Conservation (phyloP, 306 rosid genomes). For the Lathyrus tuberosus region DNA sequence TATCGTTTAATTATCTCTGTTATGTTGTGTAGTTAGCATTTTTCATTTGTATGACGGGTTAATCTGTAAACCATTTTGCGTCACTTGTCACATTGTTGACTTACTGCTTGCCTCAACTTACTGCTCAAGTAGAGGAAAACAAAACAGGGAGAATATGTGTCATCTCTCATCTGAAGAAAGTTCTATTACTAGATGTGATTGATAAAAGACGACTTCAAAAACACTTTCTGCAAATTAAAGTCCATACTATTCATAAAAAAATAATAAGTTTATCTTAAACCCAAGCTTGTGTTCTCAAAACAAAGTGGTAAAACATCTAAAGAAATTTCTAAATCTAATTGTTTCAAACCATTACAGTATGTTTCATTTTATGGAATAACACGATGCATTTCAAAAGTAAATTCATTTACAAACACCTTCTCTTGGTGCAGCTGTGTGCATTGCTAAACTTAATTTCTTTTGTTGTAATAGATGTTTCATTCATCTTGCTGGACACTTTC, state of each 20-base stretch:
- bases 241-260: neutral
- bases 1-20: constrained; percentile 35
- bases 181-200: neutral
- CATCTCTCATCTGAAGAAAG: neutral
- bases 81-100: constrained; percentile 24
- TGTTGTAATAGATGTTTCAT: neutral
- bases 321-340: neutral
- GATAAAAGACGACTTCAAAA: neutral
- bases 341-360: constrained; percentile 14
- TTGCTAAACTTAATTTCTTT: neutral
- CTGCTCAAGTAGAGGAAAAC: constrained; percentile 3
- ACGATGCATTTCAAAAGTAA: constrained; percentile 12
- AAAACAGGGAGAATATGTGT: constrained; percentile 9
- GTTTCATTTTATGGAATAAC: constrained; percentile 5
- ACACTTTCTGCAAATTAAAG: neutral
- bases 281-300: constrained; percentile 18
- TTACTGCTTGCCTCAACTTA: constrained; percentile 24
- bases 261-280: constrained; percentile 5
- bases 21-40: constrained; percentile 31
- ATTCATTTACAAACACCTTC: neutral
- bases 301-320: neutral
- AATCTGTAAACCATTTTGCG: constrained; percentile 11
- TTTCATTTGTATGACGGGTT: constrained; percentile 5
- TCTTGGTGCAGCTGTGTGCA: neutral
- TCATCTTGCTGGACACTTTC: constrained; percentile 21